phyloP scores from a whole-genome alignment of 345 rosid species.

The Sonneratia alba region DNA sequence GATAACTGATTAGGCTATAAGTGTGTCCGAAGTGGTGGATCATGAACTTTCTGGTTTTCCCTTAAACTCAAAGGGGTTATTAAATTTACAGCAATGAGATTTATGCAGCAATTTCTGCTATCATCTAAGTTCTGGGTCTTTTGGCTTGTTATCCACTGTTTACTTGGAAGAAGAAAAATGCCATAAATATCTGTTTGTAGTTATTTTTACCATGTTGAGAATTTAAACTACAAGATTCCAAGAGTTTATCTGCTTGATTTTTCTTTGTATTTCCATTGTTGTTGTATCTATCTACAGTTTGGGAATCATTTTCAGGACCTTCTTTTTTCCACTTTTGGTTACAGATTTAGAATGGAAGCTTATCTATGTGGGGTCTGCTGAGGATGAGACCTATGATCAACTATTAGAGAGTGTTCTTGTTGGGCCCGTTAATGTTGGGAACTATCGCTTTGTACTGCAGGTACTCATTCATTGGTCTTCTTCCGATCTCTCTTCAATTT shows the following conservation, averaged over 20 bases:
- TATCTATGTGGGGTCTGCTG: conserved; percentile 92
- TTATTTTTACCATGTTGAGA: not conserved
- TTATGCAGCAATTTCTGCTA: no score
- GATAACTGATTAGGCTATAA: not conserved
- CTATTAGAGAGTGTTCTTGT: conserved; percentile 81
- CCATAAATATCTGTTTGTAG: not conserved
- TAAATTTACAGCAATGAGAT: not conserved
- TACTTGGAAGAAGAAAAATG: not conserved
- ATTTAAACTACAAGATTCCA: not conserved
- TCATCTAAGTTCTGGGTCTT: no score
- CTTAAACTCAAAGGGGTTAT: not conserved
- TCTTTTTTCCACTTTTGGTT: not conserved
- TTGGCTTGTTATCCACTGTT: not conserved
- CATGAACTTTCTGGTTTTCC: not conserved
- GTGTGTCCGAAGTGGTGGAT: not conserved
- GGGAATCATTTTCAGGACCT: not conserved
- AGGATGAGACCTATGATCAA: conserved; percentile 89
- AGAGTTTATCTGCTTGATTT: not conserved
- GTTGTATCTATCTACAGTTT: no score
- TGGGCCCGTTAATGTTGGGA: conserved; percentile 90
- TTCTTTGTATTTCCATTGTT: not conserved
- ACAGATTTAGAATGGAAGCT: conserved; percentile 95
- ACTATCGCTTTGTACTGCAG: conserved; percentile 83
- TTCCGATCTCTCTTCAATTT: not conserved
- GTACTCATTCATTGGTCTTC: conserved; percentile 20